Percentiles rank a stretch among this genome's conserved stretches.
Evolutionary conservation across 176 grass and related monocot genomes (phyloP).

Genomic region (Aegilops longissima): DNA sequence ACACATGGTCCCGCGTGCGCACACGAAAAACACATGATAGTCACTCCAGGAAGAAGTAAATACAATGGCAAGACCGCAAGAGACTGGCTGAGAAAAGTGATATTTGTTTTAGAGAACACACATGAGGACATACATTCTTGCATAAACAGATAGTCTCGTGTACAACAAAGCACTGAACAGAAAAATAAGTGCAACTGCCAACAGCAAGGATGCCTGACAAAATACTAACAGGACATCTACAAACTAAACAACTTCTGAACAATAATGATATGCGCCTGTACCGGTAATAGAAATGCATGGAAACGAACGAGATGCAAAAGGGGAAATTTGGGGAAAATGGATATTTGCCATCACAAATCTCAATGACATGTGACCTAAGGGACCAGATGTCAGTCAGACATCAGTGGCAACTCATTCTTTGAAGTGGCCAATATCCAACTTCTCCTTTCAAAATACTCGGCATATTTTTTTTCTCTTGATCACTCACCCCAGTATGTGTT

Average conservation of each 20-base stretch:
- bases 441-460: not conserved
- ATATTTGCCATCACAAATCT: slow-evolving; percentile 5
- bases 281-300: no score
- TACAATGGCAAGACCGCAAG: not conserved
- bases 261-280: no score
- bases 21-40: not conserved
- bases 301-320: not conserved
- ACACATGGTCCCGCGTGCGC: not conserved
- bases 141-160: not conserved
- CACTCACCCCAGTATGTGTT: not conserved
- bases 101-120: not conserved
- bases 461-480: not conserved
- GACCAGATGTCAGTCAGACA: not conserved
- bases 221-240: not conserved
- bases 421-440: not conserved
- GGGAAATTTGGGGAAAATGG: slow-evolving; percentile 9
- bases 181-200: not conserved
- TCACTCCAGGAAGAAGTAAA: not conserved
- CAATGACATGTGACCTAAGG: slow-evolving; percentile 4
- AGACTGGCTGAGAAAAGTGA: not conserved
- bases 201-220: not conserved
- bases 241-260: not conserved
- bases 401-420: not conserved
- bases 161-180: not conserved
- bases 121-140: not conserved